Conservation (phyloP, 2,329 filamentous ascomycete genomes). For the Parascedosporium putredinis region DNA sequence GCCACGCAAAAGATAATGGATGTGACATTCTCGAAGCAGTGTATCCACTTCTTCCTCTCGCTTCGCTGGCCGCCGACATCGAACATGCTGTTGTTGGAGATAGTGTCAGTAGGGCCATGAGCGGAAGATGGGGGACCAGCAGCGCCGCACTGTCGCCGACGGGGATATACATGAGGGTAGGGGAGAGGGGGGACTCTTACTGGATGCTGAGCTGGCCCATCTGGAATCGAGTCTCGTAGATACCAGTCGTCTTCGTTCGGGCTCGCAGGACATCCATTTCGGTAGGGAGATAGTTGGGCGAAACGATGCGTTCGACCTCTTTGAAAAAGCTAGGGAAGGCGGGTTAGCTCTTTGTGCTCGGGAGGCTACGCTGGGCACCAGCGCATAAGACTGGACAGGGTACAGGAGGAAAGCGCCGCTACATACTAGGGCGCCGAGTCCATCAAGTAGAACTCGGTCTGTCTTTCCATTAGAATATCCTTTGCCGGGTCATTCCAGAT, state of each 20-base stretch:
- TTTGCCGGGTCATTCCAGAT: conserved; percentile 87
- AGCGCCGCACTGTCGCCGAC: not conserved
- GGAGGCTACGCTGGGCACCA: too few relatives aligned
- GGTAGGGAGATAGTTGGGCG: conserved; percentile 76
- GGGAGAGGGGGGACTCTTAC: conserved; percentile 42
- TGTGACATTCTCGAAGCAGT: conserved; percentile 98
- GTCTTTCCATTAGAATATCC: conserved; percentile 75
- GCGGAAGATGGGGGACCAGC: too few relatives aligned
- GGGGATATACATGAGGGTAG: not conserved
- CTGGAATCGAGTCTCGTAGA: conserved; percentile 96
- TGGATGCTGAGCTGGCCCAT: conserved; percentile 99
- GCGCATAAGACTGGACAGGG: too few relatives aligned
- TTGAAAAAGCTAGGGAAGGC: conserved; percentile 71
- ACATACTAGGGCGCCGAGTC: conserved; percentile 96
- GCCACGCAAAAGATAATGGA: conserved; percentile 99
- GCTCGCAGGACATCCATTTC: conserved; percentile 94
- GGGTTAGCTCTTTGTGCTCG: not conserved
- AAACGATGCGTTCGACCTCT: conserved; percentile 75
- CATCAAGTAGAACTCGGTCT: conserved; percentile 98
- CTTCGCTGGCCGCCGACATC: conserved; percentile 95
- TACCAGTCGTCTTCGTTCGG: conserved; percentile 95
- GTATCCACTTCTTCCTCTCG: conserved; percentile 99
- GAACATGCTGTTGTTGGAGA: conserved; percentile 77
- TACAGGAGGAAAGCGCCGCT: conserved; percentile 3
- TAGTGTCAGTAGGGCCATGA: not conserved